Base-by-base conservation (phyloP, 1,139 yeast species). In the Candida sojae region DNA sequence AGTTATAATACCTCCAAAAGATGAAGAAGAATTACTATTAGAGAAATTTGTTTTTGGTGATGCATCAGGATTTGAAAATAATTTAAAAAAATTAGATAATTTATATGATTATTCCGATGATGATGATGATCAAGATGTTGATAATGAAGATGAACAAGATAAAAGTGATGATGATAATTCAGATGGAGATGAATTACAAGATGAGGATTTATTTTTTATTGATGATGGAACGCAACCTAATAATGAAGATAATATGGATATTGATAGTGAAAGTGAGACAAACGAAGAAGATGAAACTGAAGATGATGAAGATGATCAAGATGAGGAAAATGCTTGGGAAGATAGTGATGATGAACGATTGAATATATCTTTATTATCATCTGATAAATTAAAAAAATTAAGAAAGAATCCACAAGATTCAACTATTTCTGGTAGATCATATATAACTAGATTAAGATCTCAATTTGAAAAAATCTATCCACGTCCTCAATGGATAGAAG, bases 1-100 rank as follows among this genome's bases (percentile, higher is more conserved):
- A 9, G 67, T 75, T 17, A 68, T 58, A 31, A 60, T 71, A 9
- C 86, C 88, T 21, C 86, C 87, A 34, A 91, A 93, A 57, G 96
- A 88, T 63, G 86, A 80, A 46, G 97, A 90, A 61, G 98, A 92
- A 64, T 48, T 86, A 40, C 79, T 73, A 49, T 77, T 93, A 44
- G 96, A 92, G 55, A 88, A 82, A 63, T 75, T 89, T 17, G 97
- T 95, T 5, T 93, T 95, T 68, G 98, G 99, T 21, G 98, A 93
- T 63, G 61, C 77, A 2, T 84, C 84, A 39, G 95, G 93, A 29
- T 91, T 92, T 64, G 91, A 86, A 54, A 64, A 71, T 41, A 87
- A 84, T 53, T 73, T 88, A 62, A 79, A 75, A 54, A 80, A 80
- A 53, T 68, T 81, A 42, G 89, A 83, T 55, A 77, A 80, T 53